Base-by-base conservation (phyloP, 352 stramenopile genomes). In the Halophytophthora batemanensis region DNA sequence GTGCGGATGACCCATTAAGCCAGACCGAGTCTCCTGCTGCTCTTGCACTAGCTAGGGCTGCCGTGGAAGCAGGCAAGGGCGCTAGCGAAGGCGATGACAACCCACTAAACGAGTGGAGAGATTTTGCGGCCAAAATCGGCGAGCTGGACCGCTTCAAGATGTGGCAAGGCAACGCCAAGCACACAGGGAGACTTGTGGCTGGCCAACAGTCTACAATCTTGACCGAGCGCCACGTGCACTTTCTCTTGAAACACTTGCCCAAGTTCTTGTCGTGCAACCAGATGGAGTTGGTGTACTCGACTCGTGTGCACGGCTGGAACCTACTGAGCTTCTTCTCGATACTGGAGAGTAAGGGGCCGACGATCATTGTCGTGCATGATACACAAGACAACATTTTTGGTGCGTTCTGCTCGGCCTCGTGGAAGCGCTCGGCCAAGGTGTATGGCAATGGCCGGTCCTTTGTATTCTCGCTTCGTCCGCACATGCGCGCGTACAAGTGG, bases 381-480 rank as follows among this genome's bases (percentile, higher is more conserved):
- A 77, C 74, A 14, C 61, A 64, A 13, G 77, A 87, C 52, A 77
- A 87, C 50, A 66, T 91, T 31, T 91, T 91, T 52, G 81, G 81
- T 12, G 81, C 72, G 1, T 91, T 91, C 53, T 88, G 74, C 34
- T 67, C 81, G 2, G 71, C 77, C 7, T 86, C 81, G 41, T 86
- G 80, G 70, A 71, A 74, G 53, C 63, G 74, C 15, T 74, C 67
- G 2, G 53, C 42, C 21, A 56, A 49, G 1, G 66, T 89, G n/a
- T 88, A 86, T 39, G 81, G 81, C n/a, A 91, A 91, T 36, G 81
- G 81, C 2, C 72, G 81, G 14, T 74, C 76, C 21, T 91, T 91
- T 34, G 81, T 89, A 38, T 89, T 91, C 51, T 75, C 71, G 3
- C 52, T 89, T n/a, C 71, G 75, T 1, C 66, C 77, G 6, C 64